phyloP scores from a whole-genome alignment of 148 eudicot genomes.

The Fagopyrum tataricum region DNA sequence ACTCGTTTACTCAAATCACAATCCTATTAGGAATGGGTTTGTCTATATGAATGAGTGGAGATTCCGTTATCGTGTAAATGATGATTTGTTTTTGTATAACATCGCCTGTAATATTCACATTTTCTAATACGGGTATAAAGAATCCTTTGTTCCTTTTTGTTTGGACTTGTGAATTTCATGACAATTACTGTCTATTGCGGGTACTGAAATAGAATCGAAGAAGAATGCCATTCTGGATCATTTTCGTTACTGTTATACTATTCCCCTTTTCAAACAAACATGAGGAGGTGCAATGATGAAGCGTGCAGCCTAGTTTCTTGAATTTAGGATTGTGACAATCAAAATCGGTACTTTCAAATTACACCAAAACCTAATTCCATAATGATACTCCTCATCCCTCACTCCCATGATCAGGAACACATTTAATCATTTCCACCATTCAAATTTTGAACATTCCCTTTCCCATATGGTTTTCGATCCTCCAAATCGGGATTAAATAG shows the following conservation, averaged over 20 bases:
- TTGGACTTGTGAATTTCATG: background rate
- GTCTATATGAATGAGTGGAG: no score
- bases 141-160: background rate
- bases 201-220: background rate
- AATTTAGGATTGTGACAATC: slow-evolving; percentile 1
- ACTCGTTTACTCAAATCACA: no score
- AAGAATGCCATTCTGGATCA: background rate
- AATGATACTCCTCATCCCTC: slow-evolving; percentile 11
- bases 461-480: background rate
- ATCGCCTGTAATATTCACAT: no score
- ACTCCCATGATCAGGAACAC: slow-evolving; percentile 13
- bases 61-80: no score
- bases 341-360: slow-evolving; percentile 9
- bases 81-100: no score
- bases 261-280: background rate
- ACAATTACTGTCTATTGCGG: background rate
- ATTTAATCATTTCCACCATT: slow-evolving; percentile 4
- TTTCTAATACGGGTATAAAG: no score
- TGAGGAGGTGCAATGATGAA: slow-evolving; percentile 1
- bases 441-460: slow-evolving; percentile 3
- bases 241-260: background rate
- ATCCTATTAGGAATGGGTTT: no score
- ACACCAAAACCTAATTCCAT: slow-evolving; percentile 9
- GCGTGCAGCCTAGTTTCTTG: background rate
- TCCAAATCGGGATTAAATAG: background rate